A percentile compares a stretch with the other conserved stretches of the same genome.
These are phyloP conservation scores for Plasmodium blacklocki DNA, from an alignment of 169 alveolate species.

Conservation along the genomic window DNA sequence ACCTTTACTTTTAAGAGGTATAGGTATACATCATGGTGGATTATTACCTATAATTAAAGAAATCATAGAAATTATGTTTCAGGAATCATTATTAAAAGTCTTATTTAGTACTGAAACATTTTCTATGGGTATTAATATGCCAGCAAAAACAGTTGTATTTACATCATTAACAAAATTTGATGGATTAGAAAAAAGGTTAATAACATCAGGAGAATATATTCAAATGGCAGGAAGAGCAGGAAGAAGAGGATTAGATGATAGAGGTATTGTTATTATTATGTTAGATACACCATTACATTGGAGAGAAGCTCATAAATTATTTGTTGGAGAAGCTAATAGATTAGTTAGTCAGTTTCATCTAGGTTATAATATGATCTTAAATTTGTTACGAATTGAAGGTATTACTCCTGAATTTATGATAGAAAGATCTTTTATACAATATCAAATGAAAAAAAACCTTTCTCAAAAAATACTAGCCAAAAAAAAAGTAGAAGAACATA, in stretches of 20 bases:
- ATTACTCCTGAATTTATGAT: slow-evolving; percentile 96
- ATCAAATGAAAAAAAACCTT: slow-evolving; percentile 92
- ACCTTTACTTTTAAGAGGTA: slow-evolving; percentile 95
- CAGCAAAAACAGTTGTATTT: slow-evolving; percentile 98
- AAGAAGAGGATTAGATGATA: slow-evolving; percentile 97
- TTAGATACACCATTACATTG: slow-evolving; percentile 93
- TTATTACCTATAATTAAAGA: slow-evolving; percentile 97
- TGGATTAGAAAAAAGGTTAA: slow-evolving; percentile 93
- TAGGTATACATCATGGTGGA: slow-evolving; percentile 99
- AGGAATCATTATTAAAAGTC: slow-evolving; percentile 95
- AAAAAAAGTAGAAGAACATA: slow-evolving; percentile 84
- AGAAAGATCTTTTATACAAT: slow-evolving; percentile 96
- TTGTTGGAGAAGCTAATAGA: slow-evolving; percentile 94
- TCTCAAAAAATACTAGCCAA: slow-evolving; percentile 83
- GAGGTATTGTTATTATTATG: slow-evolving; percentile 97
- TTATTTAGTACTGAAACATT: slow-evolving; percentile 98
- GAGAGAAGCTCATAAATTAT: slow-evolving; percentile 94
- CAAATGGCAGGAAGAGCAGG: slow-evolving; percentile 98
- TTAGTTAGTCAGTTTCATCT: slow-evolving; percentile 95
- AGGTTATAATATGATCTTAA: slow-evolving; percentile 97
- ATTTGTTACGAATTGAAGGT: slow-evolving; percentile 97
- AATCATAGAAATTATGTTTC: slow-evolving; percentile 96
- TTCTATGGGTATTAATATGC: slow-evolving; percentile 99
- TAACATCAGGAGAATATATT: slow-evolving; percentile 97
- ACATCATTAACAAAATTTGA: slow-evolving; percentile 96